Percentiles rank a stretch among this genome's conserved stretches.
Conservation (phyloP, 2,329 filamentous ascomycete species). For the Stagonosporopsis rhizophila region DNA sequence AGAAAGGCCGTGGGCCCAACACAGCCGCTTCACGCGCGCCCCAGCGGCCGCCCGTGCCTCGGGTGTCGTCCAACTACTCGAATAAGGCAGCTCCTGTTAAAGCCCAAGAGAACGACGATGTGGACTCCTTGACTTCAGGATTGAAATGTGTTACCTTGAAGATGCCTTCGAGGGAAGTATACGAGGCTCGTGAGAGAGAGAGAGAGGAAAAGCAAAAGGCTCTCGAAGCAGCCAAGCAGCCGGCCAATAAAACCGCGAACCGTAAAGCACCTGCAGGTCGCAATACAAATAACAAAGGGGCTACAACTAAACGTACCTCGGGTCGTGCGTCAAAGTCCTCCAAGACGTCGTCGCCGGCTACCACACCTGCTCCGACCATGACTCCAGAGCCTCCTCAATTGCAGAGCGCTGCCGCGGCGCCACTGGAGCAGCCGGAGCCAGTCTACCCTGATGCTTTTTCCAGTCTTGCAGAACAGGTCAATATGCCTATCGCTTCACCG, state of each 20-base stretch:
- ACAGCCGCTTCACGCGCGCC: slow-evolving; percentile 43
- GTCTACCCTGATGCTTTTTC: slow-evolving; percentile 20
- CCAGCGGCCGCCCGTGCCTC: slow-evolving; percentile 51
- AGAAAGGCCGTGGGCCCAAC: slow-evolving; percentile 64
- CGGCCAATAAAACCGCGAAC: slow-evolving; percentile 30
- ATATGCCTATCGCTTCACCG: background rate
- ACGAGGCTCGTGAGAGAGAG: slow-evolving; percentile 60
- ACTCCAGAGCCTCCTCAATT: slow-evolving; percentile 36
- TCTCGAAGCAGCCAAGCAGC: slow-evolving; percentile 43
- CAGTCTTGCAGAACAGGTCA: slow-evolving; percentile 13
- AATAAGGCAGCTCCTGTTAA: slow-evolving; percentile 29
- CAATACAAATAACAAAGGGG: slow-evolving; percentile 22
- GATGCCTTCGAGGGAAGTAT: slow-evolving; percentile 64
- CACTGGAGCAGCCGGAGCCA: slow-evolving; percentile 42
- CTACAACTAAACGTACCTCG: slow-evolving; percentile 32
- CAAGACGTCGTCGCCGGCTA: slow-evolving; percentile 43
- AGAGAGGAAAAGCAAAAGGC: slow-evolving; percentile 52
- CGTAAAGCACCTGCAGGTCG: slow-evolving; percentile 33
- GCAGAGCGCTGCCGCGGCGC: slow-evolving; percentile 28
- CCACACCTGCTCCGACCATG: slow-evolving; percentile 49
- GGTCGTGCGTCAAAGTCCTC: slow-evolving; percentile 36
- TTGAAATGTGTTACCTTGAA: slow-evolving; percentile 67
- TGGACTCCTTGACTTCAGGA: slow-evolving; percentile 61
- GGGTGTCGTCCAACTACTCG: slow-evolving; percentile 49
- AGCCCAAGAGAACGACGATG: slow-evolving; percentile 42